Conservation (phyloP, 2,329 filamentous ascomycete genomes). For the Triangularia setosa region DNA sequence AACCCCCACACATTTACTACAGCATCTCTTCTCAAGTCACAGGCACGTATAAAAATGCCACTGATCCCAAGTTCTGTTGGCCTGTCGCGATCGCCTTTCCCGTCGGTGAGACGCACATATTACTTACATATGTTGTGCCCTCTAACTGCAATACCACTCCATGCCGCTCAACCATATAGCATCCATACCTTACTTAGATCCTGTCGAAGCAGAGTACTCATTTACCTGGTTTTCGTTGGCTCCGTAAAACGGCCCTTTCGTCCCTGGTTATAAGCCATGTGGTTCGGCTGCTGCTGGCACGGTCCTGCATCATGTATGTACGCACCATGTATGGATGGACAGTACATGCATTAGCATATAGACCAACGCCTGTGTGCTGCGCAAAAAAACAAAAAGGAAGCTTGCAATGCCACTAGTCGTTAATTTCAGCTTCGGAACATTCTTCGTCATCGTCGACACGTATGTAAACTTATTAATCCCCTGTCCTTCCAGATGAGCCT, state of each 20-base stretch:
- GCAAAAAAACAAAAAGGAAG: neutral
- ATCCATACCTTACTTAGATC: neutral
- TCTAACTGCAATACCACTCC: neutral
- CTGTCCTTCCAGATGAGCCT: neutral
- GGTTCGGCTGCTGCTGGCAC: slow-evolving; percentile 11
- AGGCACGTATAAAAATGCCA: neutral
- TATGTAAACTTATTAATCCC: too few relatives aligned
- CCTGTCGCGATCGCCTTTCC: neutral
- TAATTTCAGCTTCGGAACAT: neutral
- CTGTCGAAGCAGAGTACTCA: neutral
- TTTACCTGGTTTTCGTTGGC: neutral
- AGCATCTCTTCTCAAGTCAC: too few relatives aligned
- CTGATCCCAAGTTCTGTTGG: neutral
- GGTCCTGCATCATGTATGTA: neutral
- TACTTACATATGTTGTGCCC: neutral
- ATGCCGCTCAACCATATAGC: too few relatives aligned
- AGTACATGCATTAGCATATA: neutral
- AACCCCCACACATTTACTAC: too few relatives aligned
- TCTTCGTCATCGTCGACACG: neutral
- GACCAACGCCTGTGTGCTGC: neutral
- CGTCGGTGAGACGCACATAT: neutral
- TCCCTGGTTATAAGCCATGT: slow-evolving; percentile 22
- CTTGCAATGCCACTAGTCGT: neutral
- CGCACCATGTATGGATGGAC: neutral
- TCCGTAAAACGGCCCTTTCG: neutral